A percentile compares a stretch with the other conserved stretches of the same genome.
These are phyloP conservation scores for Brasilioporus rufonigricans DNA, from an alignment of 768 basidiomycete genomes.

Conservation along the genomic window DNA sequence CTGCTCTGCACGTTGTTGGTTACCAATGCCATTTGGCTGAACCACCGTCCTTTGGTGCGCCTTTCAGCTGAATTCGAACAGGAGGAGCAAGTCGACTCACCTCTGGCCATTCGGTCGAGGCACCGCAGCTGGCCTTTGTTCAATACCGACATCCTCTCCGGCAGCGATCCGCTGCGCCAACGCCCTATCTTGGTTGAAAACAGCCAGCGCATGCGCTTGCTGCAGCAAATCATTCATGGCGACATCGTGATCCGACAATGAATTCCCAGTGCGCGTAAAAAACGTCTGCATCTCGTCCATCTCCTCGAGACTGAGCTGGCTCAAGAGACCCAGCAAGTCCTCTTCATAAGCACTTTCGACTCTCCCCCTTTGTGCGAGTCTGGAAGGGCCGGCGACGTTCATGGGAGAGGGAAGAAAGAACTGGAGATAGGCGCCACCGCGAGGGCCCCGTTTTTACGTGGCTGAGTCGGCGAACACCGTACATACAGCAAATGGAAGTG, in stretches of 20 bases:
- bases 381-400: constrained; percentile 28
- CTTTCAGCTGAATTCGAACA: neutral
- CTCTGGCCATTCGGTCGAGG: neutral
- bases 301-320: constrained; percentile 17
- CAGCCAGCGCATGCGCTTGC: constrained; percentile 19
- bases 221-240: constrained; percentile 26
- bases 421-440: neutral
- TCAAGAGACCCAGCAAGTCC: constrained; percentile 22
- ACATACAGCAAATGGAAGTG: neutral
- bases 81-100: neutral
- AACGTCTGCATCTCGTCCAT: constrained; percentile 17
- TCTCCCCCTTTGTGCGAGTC: constrained; percentile 7
- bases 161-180: constrained; percentile 21
- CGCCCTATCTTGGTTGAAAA: constrained; percentile 18
- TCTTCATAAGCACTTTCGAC: constrained; percentile 26
- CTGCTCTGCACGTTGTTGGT: neutral
- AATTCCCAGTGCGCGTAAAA: constrained; percentile 5
- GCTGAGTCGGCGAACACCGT: neutral
- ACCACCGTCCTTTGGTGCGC: constrained; percentile 2
- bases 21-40: neutral
- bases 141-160: constrained; percentile 2
- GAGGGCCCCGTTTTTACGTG: constrained; percentile 1
- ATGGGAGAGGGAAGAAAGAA: constrained; percentile 19
- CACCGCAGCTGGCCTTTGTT: neutral
- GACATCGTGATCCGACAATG: constrained; percentile 22